Base-by-base conservation (phyloP, 129 eudicot genomes). In the Heracleum sosnowskyi region DNA sequence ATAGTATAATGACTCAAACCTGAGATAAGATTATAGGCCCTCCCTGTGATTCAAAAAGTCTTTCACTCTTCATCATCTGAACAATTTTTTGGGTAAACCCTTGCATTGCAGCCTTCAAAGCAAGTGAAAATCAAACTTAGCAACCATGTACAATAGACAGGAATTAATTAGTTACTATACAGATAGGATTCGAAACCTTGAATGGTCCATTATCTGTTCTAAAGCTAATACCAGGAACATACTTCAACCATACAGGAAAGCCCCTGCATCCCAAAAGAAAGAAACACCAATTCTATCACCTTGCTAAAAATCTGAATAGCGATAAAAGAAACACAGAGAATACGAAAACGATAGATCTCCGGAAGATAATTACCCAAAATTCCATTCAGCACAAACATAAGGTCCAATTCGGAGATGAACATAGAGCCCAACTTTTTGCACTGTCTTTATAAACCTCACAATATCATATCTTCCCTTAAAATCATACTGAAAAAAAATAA, bases 241-340 rank as follows among this genome's bases (percentile, higher is more conserved):
- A 95, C 85, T 95, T 95, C 84, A 95, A 87, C 99, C 99, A 95
- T 22, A 95, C 99, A 81, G 99, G 99, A 88, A 95, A 90, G 39
- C 99, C 99, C 76, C 99, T 95, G 88, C 81, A 86, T 75, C 78
- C 42, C 63, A 60, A 37, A 11, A 18, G 24, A 35, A 22, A 73
- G 22, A 49, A n/a, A 49, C 44, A 44, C 66, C 80, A 55, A 28
- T 40, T 26, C 13, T 2, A 15, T 24, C 26, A 73, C 68, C 42
- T 36, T 71, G 47, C 75, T 36, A 10, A 71, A 70, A 40, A 62
- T 33, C 64, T 78, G 24, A 78, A 33, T 13, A 47, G 18, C 76
- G 0, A 72, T 13, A 3, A 17, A 41, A 29, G 37, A 45, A 44
- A 12, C 12, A 72, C 2, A 26, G 4, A 73, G 17, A 26, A 26